Percentiles rank a stretch among this genome's conserved stretches.
Evolutionary conservation across 768 basidiomycete genomes (phyloP).

Genomic region (Lentinula aciculospora): DNA sequence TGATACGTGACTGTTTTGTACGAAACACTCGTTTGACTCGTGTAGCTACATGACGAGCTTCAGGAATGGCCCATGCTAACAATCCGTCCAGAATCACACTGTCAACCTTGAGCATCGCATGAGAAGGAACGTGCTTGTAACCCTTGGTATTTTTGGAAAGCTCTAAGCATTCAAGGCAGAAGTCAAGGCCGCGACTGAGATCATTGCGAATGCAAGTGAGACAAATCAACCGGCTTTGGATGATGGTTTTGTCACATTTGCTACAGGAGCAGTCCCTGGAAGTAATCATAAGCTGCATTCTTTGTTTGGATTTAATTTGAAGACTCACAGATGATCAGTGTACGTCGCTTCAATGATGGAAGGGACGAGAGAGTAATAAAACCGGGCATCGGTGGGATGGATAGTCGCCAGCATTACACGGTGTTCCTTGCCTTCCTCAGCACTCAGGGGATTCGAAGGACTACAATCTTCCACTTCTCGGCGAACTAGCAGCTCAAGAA

Average conservation of each 20-base stretch:
- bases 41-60: background rate
- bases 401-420: background rate
- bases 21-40: background rate
- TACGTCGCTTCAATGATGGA: too few species aligned
- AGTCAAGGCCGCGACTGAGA: conserved; percentile 2
- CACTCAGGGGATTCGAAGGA: background rate
- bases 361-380: background rate
- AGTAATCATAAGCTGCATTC: too few species aligned
- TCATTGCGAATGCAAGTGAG: conserved; percentile 5
- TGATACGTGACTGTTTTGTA: background rate
- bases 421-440: background rate
- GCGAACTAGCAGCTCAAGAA: background rate
- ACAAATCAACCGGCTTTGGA: conserved; percentile 2
- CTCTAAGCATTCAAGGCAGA: conserved; percentile 7
- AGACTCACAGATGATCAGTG: too few species aligned
- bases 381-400: background rate
- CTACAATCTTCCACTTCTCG: background rate
- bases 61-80: background rate
- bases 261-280: background rate
- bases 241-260: conserved; percentile 3
- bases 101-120: background rate
- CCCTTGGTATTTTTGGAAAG: background rate
- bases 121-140: background rate
- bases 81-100: background rate
- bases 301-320: too few species aligned